Evolutionary conservation across 495 filamentous ascomycete species (phyloP), one percentile per base, ranked within the genome.

Genomic region (Penicillium goetzii): DNA sequence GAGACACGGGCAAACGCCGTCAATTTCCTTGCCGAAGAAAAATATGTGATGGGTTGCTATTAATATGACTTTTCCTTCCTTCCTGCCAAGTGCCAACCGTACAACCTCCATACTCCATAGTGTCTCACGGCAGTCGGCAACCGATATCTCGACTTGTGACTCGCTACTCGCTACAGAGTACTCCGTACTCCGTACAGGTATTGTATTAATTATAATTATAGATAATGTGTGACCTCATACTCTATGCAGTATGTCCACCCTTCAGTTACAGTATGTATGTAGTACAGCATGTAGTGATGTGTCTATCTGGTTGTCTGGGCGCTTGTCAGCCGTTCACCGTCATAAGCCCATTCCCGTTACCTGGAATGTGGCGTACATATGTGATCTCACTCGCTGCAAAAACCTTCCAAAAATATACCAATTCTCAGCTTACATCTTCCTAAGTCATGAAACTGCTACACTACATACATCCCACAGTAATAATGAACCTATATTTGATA

Each of bases 1-100:
- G 66, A 68, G 66, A 68, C 66, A 68, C 19, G 28, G 51, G 59
- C 50, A 56, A 62, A 54, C 66, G 62, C 58, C 59, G 55, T 58
- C 45, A 41, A 52, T 28, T 50, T 43, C 21, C 45, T 40, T 15
- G 36, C 36, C 36, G 1, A 11, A 40, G 34, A 34, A 34, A 40
- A 36, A 7, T 21, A n/a, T 43, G 38, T 57, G 36, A 41, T 57
- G 17, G 21, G 26, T 3, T 43, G 34, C 38, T 40, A 57, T 40
- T 28, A 26, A 26, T 40, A 57, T 41, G 12, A 51, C n/a, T n/a
- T n/a, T 9, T 28, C 21, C 2, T 8, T 1, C 10, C 9, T 14
- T 14, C 34, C 34, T 32, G 30, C 30, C 30, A 32, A 36, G 34
- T 52, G 25, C 41, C 41, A 43, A 43, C 41, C 41, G n/a, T 19